Percentiles rank a stretch among this genome's conserved stretches.
phyloP scores from a whole-genome alignment of 2,329 filamentous ascomycete genomes.

The Westerdykella sp. region DNA sequence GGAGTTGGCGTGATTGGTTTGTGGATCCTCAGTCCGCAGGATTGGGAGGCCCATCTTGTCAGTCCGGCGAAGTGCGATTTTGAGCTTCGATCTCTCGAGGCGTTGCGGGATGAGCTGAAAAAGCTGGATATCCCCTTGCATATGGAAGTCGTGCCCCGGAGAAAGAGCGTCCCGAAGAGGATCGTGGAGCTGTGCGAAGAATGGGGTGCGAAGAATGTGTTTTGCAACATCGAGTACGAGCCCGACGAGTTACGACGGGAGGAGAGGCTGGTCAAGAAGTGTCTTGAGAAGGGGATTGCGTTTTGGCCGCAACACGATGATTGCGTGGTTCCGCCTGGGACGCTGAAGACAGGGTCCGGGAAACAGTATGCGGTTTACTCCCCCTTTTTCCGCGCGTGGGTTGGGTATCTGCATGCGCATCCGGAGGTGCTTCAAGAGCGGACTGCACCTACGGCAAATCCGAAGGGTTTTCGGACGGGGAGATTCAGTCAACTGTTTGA shows the following conservation, averaged over 20 bases:
- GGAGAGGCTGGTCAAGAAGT: slow-evolving; percentile 55
- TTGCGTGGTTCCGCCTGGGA: slow-evolving; percentile 72
- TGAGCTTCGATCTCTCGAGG: slow-evolving; percentile 62
- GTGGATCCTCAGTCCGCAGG: slow-evolving; percentile 76
- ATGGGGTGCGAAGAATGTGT: slow-evolving; percentile 72
- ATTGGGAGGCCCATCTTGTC: slow-evolving; percentile 74
- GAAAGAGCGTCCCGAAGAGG: slow-evolving; percentile 55
- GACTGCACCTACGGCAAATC: slow-evolving; percentile 54
- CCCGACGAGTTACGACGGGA: slow-evolving; percentile 83
- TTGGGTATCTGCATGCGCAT: slow-evolving; percentile 64
- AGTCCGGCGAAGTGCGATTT: slow-evolving; percentile 73
- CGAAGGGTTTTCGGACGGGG: slow-evolving; percentile 39
- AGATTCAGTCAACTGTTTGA: slow-evolving; percentile 41
- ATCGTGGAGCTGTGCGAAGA: slow-evolving; percentile 60
- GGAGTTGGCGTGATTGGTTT: slow-evolving; percentile 67
- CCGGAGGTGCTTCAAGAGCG: slow-evolving; percentile 59
- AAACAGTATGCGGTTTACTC: slow-evolving; percentile 79
- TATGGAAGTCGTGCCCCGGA: slow-evolving; percentile 62
- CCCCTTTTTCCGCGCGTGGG: slow-evolving; percentile 76
- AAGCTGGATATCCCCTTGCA: slow-evolving; percentile 71
- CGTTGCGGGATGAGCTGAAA: slow-evolving; percentile 60
- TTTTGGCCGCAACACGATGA: slow-evolving; percentile 74
- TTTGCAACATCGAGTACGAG: slow-evolving; percentile 83
- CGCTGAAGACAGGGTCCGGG: slow-evolving; percentile 59
- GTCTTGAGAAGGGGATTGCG: slow-evolving; percentile 57